Evolutionary conservation across 768 basidiomycete genomes (phyloP).

Genomic region (Gloeopeniophorella convolvens): DNA sequence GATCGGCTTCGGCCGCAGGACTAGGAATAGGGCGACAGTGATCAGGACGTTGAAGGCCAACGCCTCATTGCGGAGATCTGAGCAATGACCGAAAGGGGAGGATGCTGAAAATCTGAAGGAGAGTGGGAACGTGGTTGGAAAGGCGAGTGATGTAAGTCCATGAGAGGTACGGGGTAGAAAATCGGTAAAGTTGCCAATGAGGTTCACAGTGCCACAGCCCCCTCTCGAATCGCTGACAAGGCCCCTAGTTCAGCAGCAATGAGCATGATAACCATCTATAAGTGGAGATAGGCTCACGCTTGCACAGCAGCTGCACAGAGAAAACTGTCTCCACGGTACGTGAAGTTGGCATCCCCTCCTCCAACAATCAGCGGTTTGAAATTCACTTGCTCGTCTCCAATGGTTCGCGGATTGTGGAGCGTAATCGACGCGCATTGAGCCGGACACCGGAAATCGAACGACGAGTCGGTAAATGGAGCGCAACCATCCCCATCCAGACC

Average conservation of each 20-base stretch:
- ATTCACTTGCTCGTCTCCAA: conserved; percentile 59
- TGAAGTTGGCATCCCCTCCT: conserved; percentile 65
- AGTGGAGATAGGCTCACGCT: conserved; percentile 42
- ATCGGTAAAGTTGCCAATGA: conserved; percentile 67
- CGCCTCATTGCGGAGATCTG: conserved; percentile 62
- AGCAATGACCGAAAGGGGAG: conserved; percentile 52
- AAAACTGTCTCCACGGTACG: conserved; percentile 81
- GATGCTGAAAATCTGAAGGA: conserved; percentile 51
- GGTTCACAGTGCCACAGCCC: conserved; percentile 67
- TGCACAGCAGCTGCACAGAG: conserved; percentile 81
- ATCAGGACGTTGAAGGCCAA: conserved; percentile 68
- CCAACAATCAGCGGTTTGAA: conserved; percentile 76
- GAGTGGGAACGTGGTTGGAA: conserved; percentile 69
- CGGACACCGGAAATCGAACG: conserved; percentile 76
- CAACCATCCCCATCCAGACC: conserved; percentile 65
- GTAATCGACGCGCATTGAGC: conserved; percentile 59
- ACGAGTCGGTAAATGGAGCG: conserved; percentile 52
- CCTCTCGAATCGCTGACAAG: conserved; percentile 56
- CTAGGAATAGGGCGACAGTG: conserved; percentile 59
- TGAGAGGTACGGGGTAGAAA: conserved; percentile 53
- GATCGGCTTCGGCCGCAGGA: conserved; percentile 66
- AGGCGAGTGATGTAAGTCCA: conserved; percentile 65
- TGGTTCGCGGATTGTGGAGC: conserved; percentile 65
- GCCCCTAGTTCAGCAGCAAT: conserved; percentile 39
- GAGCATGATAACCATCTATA: background rate